These are phyloP conservation scores for Arthrinium phaeospermum DNA, from an alignment of 2,329 filamentous ascomycete genomes.

Conservation along the genomic window DNA sequence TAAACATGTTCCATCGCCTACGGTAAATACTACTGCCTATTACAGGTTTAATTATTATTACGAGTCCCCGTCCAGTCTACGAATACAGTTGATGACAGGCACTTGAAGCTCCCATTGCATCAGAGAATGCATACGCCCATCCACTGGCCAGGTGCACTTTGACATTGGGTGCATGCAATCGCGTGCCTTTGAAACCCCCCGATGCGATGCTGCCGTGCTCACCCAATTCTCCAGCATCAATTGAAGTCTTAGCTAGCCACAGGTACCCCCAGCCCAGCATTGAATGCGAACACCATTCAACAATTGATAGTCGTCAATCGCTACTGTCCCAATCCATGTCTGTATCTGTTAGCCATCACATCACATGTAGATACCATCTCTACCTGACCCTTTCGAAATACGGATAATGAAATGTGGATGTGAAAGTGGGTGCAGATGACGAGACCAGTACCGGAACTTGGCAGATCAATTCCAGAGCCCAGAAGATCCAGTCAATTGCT, in stretches of 20 bases:
- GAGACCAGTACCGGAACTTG: slow-evolving; percentile 10
- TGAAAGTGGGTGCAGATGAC: slow-evolving; percentile 7
- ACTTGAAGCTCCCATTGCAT: not conserved
- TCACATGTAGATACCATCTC: slow-evolving; percentile 12
- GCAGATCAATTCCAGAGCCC: slow-evolving; percentile 13
- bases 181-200: not conserved
- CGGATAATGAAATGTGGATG: slow-evolving; percentile 13
- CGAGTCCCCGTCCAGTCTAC: not conserved
- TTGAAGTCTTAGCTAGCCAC: not conserved
- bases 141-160: not conserved
- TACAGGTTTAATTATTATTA: not conserved
- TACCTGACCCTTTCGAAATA: slow-evolving; percentile 14
- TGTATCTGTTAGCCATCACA: slow-evolving; percentile 13
- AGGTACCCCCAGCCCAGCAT: not conserved
- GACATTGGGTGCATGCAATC: not conserved
- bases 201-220: not conserved
- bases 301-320: not conserved
- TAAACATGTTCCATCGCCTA: slow-evolving; percentile 10
- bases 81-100: not conserved
- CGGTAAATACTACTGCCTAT: slow-evolving; percentile 3
- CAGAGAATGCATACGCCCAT: not conserved
- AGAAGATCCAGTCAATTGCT: not conserved
- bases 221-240: not conserved
- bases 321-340: not conserved
- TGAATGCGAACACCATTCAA: not conserved